These are phyloP conservation scores for Aspergillus puulaauensis DNA, from an alignment of 2,329 filamentous ascomycete species.

Conservation along the genomic window DNA sequence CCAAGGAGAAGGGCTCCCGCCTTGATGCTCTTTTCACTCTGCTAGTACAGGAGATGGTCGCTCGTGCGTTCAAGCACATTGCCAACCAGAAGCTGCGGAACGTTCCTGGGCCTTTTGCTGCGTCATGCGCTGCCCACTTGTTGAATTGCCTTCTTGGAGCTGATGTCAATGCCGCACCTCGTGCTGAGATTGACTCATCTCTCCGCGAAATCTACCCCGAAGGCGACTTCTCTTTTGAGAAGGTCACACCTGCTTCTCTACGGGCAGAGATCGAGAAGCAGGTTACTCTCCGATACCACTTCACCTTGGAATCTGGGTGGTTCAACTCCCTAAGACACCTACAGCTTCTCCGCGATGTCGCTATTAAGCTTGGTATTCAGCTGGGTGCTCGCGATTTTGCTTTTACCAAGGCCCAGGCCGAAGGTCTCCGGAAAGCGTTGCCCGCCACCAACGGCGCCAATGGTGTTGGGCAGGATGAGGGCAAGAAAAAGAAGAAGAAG, in stretches of 20 bases:
- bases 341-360: slow-evolving; percentile 86
- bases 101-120: slow-evolving; percentile 75
- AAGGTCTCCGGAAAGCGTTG: slow-evolving; percentile 29
- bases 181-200: slow-evolving; percentile 71
- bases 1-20: slow-evolving; percentile 66
- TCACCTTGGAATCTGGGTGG: slow-evolving; percentile 69
- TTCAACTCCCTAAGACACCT: slow-evolving; percentile 66
- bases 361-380: slow-evolving; percentile 86
- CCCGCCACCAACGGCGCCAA: slow-evolving; percentile 40
- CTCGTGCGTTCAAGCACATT: slow-evolving; percentile 94
- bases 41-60: slow-evolving; percentile 86
- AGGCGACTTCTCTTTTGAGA: slow-evolving; percentile 76
- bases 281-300: slow-evolving; percentile 72
- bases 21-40: slow-evolving; percentile 76
- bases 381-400: slow-evolving; percentile 74
- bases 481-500: slow-evolving; percentile 62
- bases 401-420: slow-evolving; percentile 55
- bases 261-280: slow-evolving; percentile 70
- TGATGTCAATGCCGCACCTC: slow-evolving; percentile 73
- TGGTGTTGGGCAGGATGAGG: slow-evolving; percentile 36
- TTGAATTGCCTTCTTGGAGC: slow-evolving; percentile 89
- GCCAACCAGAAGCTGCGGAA: slow-evolving; percentile 75
- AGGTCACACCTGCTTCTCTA: slow-evolving; percentile 72
- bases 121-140: slow-evolving; percentile 78
- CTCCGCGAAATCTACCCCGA: slow-evolving; percentile 77